Evolutionary conservation across 2,329 filamentous ascomycete genomes (phyloP).

Genomic region (Dactylonectria macrodidyma): DNA sequence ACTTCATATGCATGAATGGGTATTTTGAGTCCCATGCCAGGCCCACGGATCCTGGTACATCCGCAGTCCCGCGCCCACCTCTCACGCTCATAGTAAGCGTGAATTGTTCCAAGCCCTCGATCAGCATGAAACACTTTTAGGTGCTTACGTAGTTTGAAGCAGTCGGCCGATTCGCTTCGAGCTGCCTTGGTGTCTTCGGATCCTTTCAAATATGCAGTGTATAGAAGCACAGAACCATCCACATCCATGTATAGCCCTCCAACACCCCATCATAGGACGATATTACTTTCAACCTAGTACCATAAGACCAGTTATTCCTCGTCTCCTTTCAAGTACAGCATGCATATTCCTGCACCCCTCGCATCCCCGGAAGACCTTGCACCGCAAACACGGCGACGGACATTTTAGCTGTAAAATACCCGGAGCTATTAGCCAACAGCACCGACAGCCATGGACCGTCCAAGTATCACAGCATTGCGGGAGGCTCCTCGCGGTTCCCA

Average conservation of each 20-base stretch:
- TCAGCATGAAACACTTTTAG: background rate
- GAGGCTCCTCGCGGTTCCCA: background rate
- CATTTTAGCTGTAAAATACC: conserved; percentile 5
- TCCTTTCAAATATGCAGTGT: background rate
- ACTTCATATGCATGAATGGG: conserved; percentile 20
- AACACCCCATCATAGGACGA: conserved; percentile 2
- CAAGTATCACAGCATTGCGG: background rate
- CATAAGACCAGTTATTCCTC: background rate
- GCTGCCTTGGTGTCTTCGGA: background rate
- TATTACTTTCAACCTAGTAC: conserved; percentile 1
- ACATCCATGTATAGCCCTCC: background rate
- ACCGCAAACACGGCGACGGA: conserved; percentile 4
- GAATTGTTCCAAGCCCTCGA: background rate
- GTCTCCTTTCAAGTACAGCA: background rate
- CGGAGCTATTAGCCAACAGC: conserved; percentile 7
- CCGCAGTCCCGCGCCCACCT: background rate
- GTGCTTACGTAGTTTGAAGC: background rate
- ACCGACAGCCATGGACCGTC: background rate
- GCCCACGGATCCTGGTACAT: conserved; percentile 20
- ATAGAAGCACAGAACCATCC: conserved; percentile 8
- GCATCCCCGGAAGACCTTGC: conserved; percentile 12
- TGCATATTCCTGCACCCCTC: conserved; percentile 12
- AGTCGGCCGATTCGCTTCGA: conserved; percentile 14
- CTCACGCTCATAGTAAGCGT: background rate
- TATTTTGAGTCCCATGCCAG: background rate